Evolutionary conservation across 805 yeast genomes (phyloP).

Genomic region (Ogataea trehalophila): DNA sequence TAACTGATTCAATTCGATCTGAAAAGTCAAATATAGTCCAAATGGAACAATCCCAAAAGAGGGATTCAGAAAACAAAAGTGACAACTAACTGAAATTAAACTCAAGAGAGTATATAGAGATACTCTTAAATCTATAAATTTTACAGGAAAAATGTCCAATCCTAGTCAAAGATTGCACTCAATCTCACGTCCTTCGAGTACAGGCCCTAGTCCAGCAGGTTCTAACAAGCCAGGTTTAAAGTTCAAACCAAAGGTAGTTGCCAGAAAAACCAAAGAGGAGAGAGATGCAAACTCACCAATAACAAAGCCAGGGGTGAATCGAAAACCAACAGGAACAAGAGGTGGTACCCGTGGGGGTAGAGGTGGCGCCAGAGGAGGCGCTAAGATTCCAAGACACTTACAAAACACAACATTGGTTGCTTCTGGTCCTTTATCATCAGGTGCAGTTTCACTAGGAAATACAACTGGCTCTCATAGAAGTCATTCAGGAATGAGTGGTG

Average conservation of each 20-base stretch:
- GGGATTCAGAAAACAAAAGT: no score
- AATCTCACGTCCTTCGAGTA: constrained; percentile 27
- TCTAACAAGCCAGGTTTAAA: constrained; percentile 49
- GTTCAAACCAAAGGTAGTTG: constrained; percentile 85
- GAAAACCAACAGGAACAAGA: constrained; percentile 20
- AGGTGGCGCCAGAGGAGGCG: constrained; percentile 6
- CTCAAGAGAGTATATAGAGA: no score
- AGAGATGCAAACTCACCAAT: constrained; percentile 70
- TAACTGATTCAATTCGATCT: no score
- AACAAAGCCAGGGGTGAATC: constrained; percentile 31
- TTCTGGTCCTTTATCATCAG: constrained; percentile 70
- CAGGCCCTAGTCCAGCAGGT: constrained; percentile 9
- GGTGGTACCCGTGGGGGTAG: constrained; percentile 31
- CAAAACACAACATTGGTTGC: constrained; percentile 58
- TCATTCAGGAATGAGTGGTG: constrained; percentile 2
- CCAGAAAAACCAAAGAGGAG: constrained; percentile 78
- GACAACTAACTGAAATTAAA: no score
- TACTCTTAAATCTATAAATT: neutral
- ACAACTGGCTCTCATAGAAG: constrained; percentile 12
- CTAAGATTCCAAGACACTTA: constrained; percentile 32
- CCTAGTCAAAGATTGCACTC: constrained; percentile 34
- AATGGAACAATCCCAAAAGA: no score
- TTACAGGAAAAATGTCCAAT: constrained; percentile 11
- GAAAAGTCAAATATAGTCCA: no score
- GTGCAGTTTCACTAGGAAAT: constrained; percentile 44